A percentile compares a stretch with the other conserved stretches of the same genome.
Evolutionary conservation across 1,284 basidiomycete genomes (phyloP).

Genomic region (Apiotrichum montevideense): DNA sequence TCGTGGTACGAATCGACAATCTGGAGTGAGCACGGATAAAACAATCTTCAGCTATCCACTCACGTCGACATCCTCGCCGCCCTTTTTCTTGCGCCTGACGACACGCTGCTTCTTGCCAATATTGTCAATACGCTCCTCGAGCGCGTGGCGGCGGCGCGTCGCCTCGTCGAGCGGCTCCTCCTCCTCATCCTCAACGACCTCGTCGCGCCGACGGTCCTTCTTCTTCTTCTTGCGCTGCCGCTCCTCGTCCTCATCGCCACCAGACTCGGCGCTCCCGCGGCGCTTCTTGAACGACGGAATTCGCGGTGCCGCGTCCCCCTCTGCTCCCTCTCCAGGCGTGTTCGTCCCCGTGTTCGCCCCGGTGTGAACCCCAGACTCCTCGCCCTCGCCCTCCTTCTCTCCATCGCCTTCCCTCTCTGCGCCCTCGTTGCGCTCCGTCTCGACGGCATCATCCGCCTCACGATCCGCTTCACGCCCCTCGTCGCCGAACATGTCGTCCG

Average conservation of each 20-base stretch:
- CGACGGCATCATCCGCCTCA: slow-evolving; percentile 53
- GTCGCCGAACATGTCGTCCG: slow-evolving; percentile 32
- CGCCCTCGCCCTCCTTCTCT: slow-evolving; percentile 39
- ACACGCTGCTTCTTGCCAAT: slow-evolving; percentile 75
- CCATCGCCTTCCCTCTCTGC: slow-evolving; percentile 38
- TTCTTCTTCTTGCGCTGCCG: slow-evolving; percentile 51
- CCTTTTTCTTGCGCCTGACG: slow-evolving; percentile 61
- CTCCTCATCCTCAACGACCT: slow-evolving; percentile 22
- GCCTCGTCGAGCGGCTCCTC: slow-evolving; percentile 42
- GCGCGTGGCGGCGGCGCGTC: slow-evolving; percentile 23
- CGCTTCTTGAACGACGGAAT: slow-evolving; percentile 47
- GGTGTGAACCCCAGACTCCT: slow-evolving; percentile 58
- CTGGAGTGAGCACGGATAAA: slow-evolving; percentile 20
- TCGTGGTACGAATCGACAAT: slow-evolving; percentile 81
- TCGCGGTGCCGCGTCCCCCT: neutral
- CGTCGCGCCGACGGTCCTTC: neutral
- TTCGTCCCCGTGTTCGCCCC: slow-evolving; percentile 29
- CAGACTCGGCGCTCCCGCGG: slow-evolving; percentile 47
- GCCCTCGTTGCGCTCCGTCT: slow-evolving; percentile 66
- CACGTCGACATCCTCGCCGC: slow-evolving; percentile 54
- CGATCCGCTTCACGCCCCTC: slow-evolving; percentile 50
- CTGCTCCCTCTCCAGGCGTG: too few relatives aligned
- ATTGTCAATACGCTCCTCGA: slow-evolving; percentile 57
- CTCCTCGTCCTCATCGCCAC: slow-evolving; percentile 52
- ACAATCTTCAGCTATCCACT: slow-evolving; percentile 3